Evolutionary conservation across 768 basidiomycete species (phyloP).

Genomic region (Rhodotorula graminis): DNA sequence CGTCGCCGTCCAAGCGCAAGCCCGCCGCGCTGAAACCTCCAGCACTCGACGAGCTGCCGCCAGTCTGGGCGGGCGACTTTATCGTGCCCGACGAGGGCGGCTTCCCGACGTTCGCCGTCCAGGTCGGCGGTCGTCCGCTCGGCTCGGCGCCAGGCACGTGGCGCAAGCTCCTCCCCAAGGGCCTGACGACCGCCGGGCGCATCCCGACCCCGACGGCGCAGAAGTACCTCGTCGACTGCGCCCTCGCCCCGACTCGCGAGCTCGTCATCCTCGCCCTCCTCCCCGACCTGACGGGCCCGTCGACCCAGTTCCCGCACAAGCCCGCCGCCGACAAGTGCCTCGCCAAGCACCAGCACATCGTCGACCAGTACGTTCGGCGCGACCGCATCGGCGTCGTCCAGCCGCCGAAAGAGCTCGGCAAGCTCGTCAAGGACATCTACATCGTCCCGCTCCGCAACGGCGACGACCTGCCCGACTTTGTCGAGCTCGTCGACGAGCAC

Average conservation of each 20-base stretch:
- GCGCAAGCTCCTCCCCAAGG: slow-evolving; percentile 68
- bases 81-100: slow-evolving; percentile 55
- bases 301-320: slow-evolving; percentile 24
- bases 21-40: background rate
- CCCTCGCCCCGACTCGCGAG: slow-evolving; percentile 71
- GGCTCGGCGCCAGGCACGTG: slow-evolving; percentile 61
- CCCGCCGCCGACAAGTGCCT: slow-evolving; percentile 19
- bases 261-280: slow-evolving; percentile 71
- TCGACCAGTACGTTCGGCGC: slow-evolving; percentile 30
- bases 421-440: slow-evolving; percentile 80
- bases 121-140: slow-evolving; percentile 69
- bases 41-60: slow-evolving; percentile 20
- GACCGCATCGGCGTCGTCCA: slow-evolving; percentile 40
- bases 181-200: slow-evolving; percentile 74
- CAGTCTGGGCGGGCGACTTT: slow-evolving; percentile 39
- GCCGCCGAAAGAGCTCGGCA: slow-evolving; percentile 45
- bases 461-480: slow-evolving; percentile 71
- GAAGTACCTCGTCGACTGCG: slow-evolving; percentile 71
- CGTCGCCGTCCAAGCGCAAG: slow-evolving; percentile 4
- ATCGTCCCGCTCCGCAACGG: slow-evolving; percentile 67
- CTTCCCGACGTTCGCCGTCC: slow-evolving; percentile 60
- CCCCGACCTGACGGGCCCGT: slow-evolving; percentile 55
- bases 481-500: slow-evolving; percentile 74
- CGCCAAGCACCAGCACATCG: slow-evolving; percentile 34
- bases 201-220: slow-evolving; percentile 70